Conservation (phyloP, 2,329 filamentous ascomycete species). For the Curvularia sp. region DNA sequence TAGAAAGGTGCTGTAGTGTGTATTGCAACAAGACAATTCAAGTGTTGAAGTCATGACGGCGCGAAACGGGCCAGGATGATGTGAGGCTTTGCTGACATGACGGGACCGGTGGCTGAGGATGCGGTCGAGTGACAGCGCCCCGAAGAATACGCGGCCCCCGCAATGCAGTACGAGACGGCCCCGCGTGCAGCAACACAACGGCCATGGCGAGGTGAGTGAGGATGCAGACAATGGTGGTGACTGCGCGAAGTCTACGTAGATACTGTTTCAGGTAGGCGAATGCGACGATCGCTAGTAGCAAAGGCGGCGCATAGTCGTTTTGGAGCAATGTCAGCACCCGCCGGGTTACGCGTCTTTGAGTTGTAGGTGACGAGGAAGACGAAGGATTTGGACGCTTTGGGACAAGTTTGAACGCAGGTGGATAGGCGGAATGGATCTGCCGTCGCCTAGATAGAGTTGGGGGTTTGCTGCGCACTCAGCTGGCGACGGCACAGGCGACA, state of each 20-base stretch:
- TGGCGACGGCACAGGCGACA: neutral
- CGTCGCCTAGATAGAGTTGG: neutral
- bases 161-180: neutral
- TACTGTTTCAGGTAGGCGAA: conserved; percentile 1
- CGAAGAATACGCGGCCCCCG: neutral
- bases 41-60: neutral
- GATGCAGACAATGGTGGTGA: neutral
- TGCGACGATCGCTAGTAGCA: conserved; percentile 10
- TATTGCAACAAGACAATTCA: neutral
- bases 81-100: neutral
- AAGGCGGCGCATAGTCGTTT: conserved; percentile 1
- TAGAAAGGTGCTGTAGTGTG: neutral
- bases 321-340: neutral
- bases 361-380: neutral
- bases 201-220: neutral
- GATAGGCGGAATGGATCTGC: neutral
- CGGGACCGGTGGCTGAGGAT: neutral
- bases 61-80: neutral
- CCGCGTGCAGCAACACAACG: conserved; percentile 1
- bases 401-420: conserved; percentile 6
- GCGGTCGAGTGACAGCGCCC: neutral
- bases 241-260: neutral
- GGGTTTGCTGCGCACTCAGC: neutral
- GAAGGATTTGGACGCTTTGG: conserved; percentile 16
- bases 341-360: conserved; percentile 15